A percentile compares a stretch with the other conserved stretches of the same genome.
Conservation (phyloP, 2,329 filamentous ascomycete species). For the Chrysoporthe cubensis region DNA sequence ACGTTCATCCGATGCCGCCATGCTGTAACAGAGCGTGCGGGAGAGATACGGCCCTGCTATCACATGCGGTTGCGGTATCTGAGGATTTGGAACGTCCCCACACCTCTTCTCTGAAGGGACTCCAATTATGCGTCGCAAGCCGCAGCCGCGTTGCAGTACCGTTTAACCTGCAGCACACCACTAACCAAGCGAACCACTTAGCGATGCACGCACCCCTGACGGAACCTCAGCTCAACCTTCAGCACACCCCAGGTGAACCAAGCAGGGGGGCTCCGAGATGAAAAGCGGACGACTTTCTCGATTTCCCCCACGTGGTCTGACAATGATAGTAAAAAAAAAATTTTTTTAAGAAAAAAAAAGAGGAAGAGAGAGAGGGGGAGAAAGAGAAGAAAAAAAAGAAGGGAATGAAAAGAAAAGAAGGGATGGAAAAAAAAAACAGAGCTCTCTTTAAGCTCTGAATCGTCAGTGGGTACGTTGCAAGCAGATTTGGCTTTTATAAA, state of each 20-base stretch:
- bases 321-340: too few relatives aligned
- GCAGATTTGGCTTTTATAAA: background rate
- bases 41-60: background rate
- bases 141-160: conserved; percentile 1
- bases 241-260: background rate
- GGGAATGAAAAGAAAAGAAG: background rate
- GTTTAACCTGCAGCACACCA: background rate
- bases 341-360: background rate
- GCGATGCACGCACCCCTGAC: background rate
- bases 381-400: background rate
- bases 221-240: conserved; percentile 15
- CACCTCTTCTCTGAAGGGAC: background rate
- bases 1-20: too few relatives aligned
- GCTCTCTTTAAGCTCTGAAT: background rate
- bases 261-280: background rate
- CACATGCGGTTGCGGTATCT: background rate
- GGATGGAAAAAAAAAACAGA: background rate
- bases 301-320: background rate
- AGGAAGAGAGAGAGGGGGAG: background rate
- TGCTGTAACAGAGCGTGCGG: too few relatives aligned
- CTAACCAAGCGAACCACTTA: background rate
- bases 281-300: background rate
- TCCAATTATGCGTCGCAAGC: background rate
- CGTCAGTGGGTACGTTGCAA: background rate
- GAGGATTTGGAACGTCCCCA: background rate